Evolutionary conservation across 306 rosid species (phyloP).

Genomic region (Sophora flavescens): DNA sequence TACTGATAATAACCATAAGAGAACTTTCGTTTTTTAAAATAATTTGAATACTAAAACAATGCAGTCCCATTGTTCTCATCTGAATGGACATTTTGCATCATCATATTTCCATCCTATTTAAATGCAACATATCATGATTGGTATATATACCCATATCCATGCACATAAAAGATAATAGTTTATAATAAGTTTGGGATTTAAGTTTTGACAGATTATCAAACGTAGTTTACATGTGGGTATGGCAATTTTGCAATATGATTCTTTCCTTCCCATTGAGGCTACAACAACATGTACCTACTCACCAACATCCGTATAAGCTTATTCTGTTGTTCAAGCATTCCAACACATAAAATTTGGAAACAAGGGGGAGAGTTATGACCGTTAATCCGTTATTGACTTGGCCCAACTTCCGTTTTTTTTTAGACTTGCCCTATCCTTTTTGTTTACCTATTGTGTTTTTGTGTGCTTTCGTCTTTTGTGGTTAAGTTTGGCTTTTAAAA

Average conservation of each 20-base stretch:
- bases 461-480: background rate
- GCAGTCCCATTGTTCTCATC: constrained; percentile 29
- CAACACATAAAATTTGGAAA: background rate
- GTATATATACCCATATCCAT: background rate
- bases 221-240: background rate
- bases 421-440: background rate
- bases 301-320: background rate
- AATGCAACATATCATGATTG: constrained; percentile 19
- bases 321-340: constrained; percentile 25
- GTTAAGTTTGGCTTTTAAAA: background rate
- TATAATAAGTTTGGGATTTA: background rate
- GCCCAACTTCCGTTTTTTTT: background rate
- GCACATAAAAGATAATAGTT: constrained; percentile 6
- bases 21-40: background rate
- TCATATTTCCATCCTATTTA: constrained; percentile 6
- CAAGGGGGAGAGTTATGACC: constrained; percentile 7
- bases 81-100: constrained; percentile 12
- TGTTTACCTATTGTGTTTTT: background rate
- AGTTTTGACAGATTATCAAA: constrained; percentile 54
- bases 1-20: background rate
- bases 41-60: constrained; percentile 23
- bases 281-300: background rate
- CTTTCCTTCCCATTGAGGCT: background rate
- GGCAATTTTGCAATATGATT: background rate
- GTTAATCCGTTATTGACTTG: background rate